Conservation (phyloP, 768 basidiomycete species). For the Pisolithus tinctorius region DNA sequence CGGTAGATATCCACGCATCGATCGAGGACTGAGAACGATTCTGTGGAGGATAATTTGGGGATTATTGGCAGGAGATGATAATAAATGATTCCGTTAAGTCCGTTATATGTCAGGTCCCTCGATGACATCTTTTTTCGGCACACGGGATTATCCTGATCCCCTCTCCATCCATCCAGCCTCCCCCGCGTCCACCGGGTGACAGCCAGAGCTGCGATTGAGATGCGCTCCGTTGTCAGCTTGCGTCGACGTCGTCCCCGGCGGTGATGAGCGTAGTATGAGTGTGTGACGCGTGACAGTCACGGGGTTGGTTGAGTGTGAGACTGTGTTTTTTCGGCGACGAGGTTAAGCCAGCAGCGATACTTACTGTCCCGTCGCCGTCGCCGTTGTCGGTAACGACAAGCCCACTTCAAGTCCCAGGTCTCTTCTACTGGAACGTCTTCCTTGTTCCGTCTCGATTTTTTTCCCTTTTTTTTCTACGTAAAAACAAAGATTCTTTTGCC, state of each 20-base stretch:
- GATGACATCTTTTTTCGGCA: conserved; percentile 15
- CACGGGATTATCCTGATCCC: conserved; percentile 8
- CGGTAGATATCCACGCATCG: background rate
- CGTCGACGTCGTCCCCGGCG: background rate
- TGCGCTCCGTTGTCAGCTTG: background rate
- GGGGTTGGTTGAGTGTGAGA: background rate
- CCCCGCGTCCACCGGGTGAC: too few relatives aligned
- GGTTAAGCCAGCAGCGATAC: background rate
- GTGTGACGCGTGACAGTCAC: conserved; percentile 29
- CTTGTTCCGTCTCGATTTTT: background rate
- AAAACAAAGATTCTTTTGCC: background rate
- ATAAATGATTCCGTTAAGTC: conserved; percentile 10
- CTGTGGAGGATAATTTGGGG: conserved; percentile 3
- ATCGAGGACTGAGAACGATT: background rate
- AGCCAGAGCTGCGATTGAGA: background rate
- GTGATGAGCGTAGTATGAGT: background rate
- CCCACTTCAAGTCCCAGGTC: background rate
- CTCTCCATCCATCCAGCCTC: background rate
- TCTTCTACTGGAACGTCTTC: background rate
- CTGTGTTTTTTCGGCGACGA: conserved; percentile 4
- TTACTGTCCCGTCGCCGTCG: conserved; percentile 1
- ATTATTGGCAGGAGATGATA: conserved; percentile 6
- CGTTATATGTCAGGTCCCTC: conserved; percentile 15
- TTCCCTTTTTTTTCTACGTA: background rate
- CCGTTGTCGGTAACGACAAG: background rate